Evolutionary conservation across 2,329 filamentous ascomycete species (phyloP), one percentile per base, ranked within the genome.

Genomic region (Trichoderma arundinaceum): DNA sequence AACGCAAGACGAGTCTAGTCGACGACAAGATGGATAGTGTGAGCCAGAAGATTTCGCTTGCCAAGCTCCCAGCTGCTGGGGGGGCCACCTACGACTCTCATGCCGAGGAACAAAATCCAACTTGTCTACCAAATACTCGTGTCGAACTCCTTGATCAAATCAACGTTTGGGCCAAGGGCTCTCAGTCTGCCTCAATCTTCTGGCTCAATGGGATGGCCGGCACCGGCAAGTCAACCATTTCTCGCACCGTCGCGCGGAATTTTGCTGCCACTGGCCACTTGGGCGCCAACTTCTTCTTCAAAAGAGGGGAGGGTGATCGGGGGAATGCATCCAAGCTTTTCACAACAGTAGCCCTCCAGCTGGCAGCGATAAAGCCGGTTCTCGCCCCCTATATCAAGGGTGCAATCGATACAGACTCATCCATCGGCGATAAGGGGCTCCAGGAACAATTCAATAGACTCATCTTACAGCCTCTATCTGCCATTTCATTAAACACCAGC

Each of bases 161-260:
- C 2, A 2, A 4, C 4, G 5, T 4, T 7, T 57, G 53, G 53
- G 10, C 38, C 1, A 9, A 41, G 3, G 15, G 32, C 3, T 8
- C 39, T 5, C 4, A 13, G 5, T 19, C 38, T 22, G 32, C 43
- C 13, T 10, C 53, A 3, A 51, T 61, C 17, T 61, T 61, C 19
- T 61, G 58, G 58, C 35, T 61, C n/a, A 61, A 61, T 15, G 58
- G 58, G 5, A 60, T 60, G 57, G 43, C 44, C 15, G 57, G 57
- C 4, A 60, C 57, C 1, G 57, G 57, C 1, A 61, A 61, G 19
- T 61, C 58, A 12, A 61, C 58, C 4, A 6, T 61, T 51, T 61
- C 58, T 2, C 58, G 58, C 19, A 61, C 58, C 6, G 12, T 61
- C 13, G 58, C 58, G 7, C 5, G 35, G 7, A 39, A 44, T 41